Base-by-base conservation (phyloP, 768 basidiomycete genomes). In the Boletus subparvulus region DNA sequence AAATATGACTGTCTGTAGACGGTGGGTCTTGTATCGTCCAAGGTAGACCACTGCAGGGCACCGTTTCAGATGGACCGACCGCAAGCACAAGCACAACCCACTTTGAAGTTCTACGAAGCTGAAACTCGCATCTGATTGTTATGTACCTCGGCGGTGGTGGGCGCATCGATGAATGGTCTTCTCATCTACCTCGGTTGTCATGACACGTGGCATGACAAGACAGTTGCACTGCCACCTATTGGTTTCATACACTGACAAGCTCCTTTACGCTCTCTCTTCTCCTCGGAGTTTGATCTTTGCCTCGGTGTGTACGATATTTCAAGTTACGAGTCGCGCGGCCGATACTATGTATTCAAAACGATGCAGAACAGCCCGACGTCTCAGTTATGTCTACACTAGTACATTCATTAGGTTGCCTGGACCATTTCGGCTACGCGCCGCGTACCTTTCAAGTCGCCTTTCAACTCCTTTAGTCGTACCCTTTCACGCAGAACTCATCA, bases 161-260 rank as follows among this genome's bases (percentile, higher is more conserved):
- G 54, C 6, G 24, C 50, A 16, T 19, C 14, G 37, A 33, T 16
- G 19, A 19, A 46, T 16, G 45, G 24, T 55, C 26, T 28, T 28
- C 6, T 32, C 10, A 19, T 48, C 42, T 26, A 4, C 46, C 35
- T 50, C 51, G 43, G 58, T 55, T 56, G 42, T 47, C 50, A 47
- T 46, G 50, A 54, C 61, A 63, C 49, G 49, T 65, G 60, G 28
- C 64, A 35, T 45, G 60, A 47, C 47, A 42, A 9, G 24, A 51
- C 21, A 14, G n/a, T 9, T 40, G 51, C 61, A 67, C 66, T 19
- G 66, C 66, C 65, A 63, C 53, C 26, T 1, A 19, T 45, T n/a
- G 41, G 35, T 33, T 11, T 49, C 21, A 45, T 19, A 2, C 26
- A 4, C 28, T 37, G 52, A 30, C 46, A 50, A 37, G 12, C 58